These are phyloP conservation scores for Sporisorium reilianum DNA, from an alignment of 1,284 basidiomycete species.

Conservation along the genomic window DNA sequence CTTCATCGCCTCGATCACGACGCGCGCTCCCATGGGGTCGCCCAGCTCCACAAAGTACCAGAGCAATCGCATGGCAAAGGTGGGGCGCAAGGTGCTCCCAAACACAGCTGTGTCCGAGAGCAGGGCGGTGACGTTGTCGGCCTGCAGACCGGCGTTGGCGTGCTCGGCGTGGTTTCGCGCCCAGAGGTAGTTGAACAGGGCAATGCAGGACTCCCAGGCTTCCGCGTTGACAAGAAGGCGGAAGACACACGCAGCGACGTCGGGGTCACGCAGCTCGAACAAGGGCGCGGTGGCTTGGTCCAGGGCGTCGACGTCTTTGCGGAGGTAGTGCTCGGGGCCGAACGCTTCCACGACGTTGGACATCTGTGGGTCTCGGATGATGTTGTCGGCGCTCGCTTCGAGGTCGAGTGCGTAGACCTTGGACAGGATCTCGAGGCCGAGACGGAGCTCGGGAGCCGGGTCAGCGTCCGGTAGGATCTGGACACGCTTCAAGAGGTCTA, in stretches of 20 bases:
- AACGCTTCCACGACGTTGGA: not conserved
- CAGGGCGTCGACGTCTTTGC: not conserved
- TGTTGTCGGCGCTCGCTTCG: constrained; percentile 20
- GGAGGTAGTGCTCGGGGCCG: constrained; percentile 17
- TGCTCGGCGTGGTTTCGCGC: constrained; percentile 17
- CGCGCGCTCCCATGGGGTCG: constrained; percentile 32
- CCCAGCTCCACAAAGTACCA: constrained; percentile 13
- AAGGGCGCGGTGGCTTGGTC: constrained; percentile 3
- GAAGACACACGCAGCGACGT: not conserved
- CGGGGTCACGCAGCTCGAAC: constrained; percentile 13
- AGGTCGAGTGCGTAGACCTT: constrained; percentile 42
- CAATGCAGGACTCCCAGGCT: constrained; percentile 9
- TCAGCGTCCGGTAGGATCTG: not conserved
- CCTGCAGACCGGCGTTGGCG: not conserved
- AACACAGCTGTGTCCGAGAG: constrained; percentile 6
- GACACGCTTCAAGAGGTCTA: constrained; percentile 10
- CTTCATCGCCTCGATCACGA: constrained; percentile 31
- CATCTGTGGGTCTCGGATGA: constrained; percentile 23
- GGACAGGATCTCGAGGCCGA: constrained; percentile 14
- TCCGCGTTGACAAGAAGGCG: constrained; percentile 6
- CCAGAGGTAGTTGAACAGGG: constrained; percentile 49
- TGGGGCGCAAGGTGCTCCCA: constrained; percentile 15
- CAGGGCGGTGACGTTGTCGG: constrained; percentile 1
- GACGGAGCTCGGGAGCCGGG: not conserved
- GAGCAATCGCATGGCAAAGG: constrained; percentile 14